Percentiles rank a stretch among this genome's conserved stretches.
Evolutionary conservation across 176 grass and related monocot species (phyloP).

Genomic region (Puya raimondii): DNA sequence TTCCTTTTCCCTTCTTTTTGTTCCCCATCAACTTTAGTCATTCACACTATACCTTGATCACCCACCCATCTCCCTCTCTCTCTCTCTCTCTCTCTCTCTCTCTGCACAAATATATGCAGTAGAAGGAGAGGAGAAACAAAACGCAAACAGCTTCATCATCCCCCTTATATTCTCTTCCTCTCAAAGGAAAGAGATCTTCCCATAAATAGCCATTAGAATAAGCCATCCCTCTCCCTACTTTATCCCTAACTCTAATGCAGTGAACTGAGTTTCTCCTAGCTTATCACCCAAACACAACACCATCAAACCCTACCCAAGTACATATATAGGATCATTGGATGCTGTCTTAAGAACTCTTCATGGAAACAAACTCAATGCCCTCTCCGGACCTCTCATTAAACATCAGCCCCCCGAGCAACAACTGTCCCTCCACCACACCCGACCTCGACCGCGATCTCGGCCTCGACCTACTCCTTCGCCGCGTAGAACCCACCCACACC

Average conservation of each 20-base stretch:
- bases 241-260: too few species aligned
- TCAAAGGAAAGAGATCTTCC: too few species aligned
- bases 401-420: constrained; percentile 65
- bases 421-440: constrained; percentile 13
- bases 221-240: too few species aligned
- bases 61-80: constrained; percentile 20
- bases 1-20: not conserved
- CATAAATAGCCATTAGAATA: too few species aligned
- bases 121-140: not conserved
- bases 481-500: not conserved
- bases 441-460: not conserved
- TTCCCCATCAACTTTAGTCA: too few species aligned
- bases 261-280: too few species aligned
- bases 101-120: constrained; percentile 34
- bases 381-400: constrained; percentile 91
- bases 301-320: too few species aligned
- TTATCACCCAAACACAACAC: too few species aligned
- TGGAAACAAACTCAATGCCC: constrained; percentile 52
- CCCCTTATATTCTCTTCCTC: not conserved
- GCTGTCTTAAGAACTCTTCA: constrained; percentile 5
- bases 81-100: constrained; percentile 5
- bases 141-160: constrained; percentile 1
- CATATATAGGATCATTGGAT: too few species aligned
- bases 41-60: constrained; percentile 12
- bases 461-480: too few species aligned